Percentiles rank a stretch among this genome's conserved stretches.
Evolutionary conservation across 306 rosid genomes (phyloP).

Genomic region (apple (Malus domestica)): DNA sequence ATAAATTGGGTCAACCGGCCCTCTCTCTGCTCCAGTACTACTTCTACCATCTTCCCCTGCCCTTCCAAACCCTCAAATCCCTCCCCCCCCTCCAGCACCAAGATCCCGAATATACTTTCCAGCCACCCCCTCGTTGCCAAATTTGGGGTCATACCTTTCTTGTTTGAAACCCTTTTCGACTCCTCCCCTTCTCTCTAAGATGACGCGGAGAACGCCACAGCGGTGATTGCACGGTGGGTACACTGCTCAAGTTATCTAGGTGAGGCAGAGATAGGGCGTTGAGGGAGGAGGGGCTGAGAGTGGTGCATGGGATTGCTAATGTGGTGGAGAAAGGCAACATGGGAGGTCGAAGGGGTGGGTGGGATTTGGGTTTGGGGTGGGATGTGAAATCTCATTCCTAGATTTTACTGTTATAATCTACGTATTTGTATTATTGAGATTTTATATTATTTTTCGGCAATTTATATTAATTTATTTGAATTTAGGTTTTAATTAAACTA

Average conservation of each 20-base stretch:
- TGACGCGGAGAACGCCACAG: slow-evolving; percentile 81
- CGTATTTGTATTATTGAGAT: too few species aligned
- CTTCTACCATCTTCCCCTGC: slow-evolving; percentile 38
- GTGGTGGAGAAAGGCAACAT: too few species aligned
- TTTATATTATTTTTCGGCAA: too few species aligned
- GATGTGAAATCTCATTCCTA: too few species aligned
- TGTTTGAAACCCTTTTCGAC: slow-evolving; percentile 50
- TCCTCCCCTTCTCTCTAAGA: slow-evolving; percentile 55
- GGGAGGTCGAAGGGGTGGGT: too few species aligned
- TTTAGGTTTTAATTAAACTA: too few species aligned
- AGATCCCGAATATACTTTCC: slow-evolving; percentile 49
- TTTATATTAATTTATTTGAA: too few species aligned
- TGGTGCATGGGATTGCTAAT: too few species aligned
- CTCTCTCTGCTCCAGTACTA: slow-evolving; percentile 63
- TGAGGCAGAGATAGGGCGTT: slow-evolving; percentile 16
- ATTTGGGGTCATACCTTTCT: slow-evolving; percentile 40
- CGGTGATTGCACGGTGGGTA: slow-evolving; percentile 65
- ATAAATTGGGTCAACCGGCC: slow-evolving; percentile 57
- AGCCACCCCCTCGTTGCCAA: slow-evolving; percentile 38
- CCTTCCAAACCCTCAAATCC: slow-evolving; percentile 35
- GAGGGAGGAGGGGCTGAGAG: too few species aligned
- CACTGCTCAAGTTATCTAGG: slow-evolving; percentile 20
- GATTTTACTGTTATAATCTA: too few species aligned
- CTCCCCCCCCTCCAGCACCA: slow-evolving; percentile 34
- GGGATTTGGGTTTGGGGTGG: too few species aligned